A percentile compares a stretch with the other conserved stretches of the same genome.
Conservation (phyloP, 208 protist genomes). For the Vickermania spadyakhi region DNA sequence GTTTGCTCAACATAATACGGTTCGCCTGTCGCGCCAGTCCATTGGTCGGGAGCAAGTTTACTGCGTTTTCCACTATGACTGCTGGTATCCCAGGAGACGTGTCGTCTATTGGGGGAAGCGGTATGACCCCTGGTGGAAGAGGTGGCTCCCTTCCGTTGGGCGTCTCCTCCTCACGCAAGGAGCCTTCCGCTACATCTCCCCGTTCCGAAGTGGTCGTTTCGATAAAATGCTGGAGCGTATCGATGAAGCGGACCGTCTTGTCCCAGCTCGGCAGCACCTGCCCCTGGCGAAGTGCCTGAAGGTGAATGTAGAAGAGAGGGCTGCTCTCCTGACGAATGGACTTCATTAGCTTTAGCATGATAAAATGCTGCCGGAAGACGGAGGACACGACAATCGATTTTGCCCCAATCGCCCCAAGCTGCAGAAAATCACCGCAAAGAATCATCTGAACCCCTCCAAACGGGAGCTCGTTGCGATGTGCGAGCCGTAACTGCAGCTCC, state of each 20-base stretch:
- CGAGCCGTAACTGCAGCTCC: constrained; percentile 60
- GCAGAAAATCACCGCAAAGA: constrained; percentile 88
- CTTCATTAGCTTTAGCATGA: constrained; percentile 65
- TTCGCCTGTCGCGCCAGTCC: constrained; percentile 54
- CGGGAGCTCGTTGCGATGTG: constrained; percentile 66
- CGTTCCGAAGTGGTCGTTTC: constrained; percentile 4
- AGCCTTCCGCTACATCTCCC: constrained; percentile 7
- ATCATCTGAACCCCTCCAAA: constrained; percentile 92
- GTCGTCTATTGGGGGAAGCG: background rate
- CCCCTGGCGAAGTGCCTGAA: constrained; percentile 66
- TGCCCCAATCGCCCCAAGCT: constrained; percentile 70
- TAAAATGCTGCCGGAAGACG: constrained; percentile 71
- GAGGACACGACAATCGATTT: constrained; percentile 49
- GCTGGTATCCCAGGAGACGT: background rate
- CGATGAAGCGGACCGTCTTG: constrained; percentile 45
- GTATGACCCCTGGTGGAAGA: background rate
- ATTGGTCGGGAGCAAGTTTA: constrained; percentile 84
- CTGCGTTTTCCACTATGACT: constrained; percentile 38
- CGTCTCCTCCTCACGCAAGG: constrained; percentile 12
- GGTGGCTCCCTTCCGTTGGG: no score
- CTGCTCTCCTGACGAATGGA: constrained; percentile 47
- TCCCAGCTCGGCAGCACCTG: constrained; percentile 44
- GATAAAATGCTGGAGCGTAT: background rate
- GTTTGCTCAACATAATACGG: constrained; percentile 38
- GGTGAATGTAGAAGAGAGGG: constrained; percentile 41